These are phyloP conservation scores for Rhizopus sp. DNA, from an alignment of 371 early-diverging fungal genomes.

Conservation along the genomic window DNA sequence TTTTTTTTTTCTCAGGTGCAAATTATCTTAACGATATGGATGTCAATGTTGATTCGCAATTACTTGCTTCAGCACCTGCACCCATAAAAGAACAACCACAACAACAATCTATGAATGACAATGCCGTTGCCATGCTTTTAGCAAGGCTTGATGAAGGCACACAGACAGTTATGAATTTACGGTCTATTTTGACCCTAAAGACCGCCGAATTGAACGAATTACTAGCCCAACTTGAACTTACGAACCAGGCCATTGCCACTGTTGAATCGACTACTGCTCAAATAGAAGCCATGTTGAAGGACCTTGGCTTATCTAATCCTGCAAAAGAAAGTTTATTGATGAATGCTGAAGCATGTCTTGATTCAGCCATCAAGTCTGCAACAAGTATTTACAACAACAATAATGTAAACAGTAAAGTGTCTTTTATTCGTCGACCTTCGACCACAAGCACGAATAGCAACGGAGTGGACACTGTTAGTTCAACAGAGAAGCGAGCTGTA, in stretches of 20 bases:
- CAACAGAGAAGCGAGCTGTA: constrained; percentile 20
- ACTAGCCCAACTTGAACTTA: constrained; percentile 47
- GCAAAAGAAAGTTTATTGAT: constrained; percentile 35
- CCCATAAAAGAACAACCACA: not conserved
- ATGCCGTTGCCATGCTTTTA: constrained; percentile 30
- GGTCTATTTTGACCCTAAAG: constrained; percentile 50
- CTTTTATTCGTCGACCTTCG: constrained; percentile 22
- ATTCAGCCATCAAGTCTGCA: constrained; percentile 53
- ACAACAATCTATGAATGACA: constrained; percentile 13
- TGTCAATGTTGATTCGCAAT: too few relatives aligned
- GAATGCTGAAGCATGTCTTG: constrained; percentile 44
- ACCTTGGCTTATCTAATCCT: constrained; percentile 35
- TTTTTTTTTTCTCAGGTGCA: too few relatives aligned
- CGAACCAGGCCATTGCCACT: constrained; percentile 47
- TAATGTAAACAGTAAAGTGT: constrained; percentile 12
- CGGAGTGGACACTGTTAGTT: not conserved
- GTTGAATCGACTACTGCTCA: constrained; percentile 49
- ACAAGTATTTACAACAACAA: constrained; percentile 33
- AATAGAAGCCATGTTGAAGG: constrained; percentile 49
- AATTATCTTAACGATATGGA: too few relatives aligned
- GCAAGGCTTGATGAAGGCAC: constrained; percentile 41
- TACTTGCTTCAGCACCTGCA: not conserved
- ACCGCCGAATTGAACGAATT: constrained; percentile 54
- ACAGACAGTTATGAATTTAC: constrained; percentile 49
- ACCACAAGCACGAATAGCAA: constrained; percentile 32